Conservation (phyloP, 2,329 filamentous ascomycete genomes). For the Cordyceps javanica region DNA sequence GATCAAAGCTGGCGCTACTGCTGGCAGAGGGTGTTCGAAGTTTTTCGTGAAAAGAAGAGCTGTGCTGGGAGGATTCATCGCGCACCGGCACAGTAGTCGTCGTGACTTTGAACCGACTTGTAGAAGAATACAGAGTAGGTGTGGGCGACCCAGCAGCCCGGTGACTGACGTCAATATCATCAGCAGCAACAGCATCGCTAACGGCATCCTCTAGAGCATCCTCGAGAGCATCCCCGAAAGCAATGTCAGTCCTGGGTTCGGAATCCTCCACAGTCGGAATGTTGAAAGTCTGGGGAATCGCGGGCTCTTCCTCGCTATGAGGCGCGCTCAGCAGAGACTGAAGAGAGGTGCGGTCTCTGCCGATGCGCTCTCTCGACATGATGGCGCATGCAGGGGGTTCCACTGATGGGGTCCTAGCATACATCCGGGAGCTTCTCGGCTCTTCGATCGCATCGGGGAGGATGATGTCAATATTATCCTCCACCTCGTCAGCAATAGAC, state of each 20-base stretch:
- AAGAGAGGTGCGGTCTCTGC: constrained; percentile 50
- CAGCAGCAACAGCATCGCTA: constrained; percentile 10
- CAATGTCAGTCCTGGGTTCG: constrained; percentile 7
- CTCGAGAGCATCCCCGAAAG: neutral
- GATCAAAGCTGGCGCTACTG: constrained; percentile 41
- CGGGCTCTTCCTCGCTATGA: constrained; percentile 30
- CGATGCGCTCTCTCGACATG: constrained; percentile 46
- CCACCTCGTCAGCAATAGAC: constrained; percentile 21
- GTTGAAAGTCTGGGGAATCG: constrained; percentile 34
- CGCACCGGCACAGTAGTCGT: constrained; percentile 48
- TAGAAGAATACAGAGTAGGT: constrained; percentile 31
- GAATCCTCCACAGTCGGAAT: constrained; percentile 29
- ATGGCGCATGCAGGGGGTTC: constrained; percentile 56
- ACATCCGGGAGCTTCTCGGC: constrained; percentile 33
- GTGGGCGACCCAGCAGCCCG: constrained; percentile 29
- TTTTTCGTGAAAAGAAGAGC: constrained; percentile 38
- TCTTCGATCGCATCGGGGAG: constrained; percentile 22
- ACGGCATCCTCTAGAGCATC: constrained; percentile 8
- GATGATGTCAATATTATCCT: constrained; percentile 17
- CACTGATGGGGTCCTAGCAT: constrained; percentile 54
- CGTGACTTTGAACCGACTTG: constrained; percentile 40
- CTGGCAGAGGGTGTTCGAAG: constrained; percentile 39
- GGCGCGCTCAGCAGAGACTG: constrained; percentile 56
- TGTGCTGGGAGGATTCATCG: constrained; percentile 33
- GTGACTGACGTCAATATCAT: constrained; percentile 2